A percentile compares a stretch with the other conserved stretches of the same genome.
phyloP scores from a whole-genome alignment of 1,284 basidiomycete species.

The Pseudozyma pruni region DNA sequence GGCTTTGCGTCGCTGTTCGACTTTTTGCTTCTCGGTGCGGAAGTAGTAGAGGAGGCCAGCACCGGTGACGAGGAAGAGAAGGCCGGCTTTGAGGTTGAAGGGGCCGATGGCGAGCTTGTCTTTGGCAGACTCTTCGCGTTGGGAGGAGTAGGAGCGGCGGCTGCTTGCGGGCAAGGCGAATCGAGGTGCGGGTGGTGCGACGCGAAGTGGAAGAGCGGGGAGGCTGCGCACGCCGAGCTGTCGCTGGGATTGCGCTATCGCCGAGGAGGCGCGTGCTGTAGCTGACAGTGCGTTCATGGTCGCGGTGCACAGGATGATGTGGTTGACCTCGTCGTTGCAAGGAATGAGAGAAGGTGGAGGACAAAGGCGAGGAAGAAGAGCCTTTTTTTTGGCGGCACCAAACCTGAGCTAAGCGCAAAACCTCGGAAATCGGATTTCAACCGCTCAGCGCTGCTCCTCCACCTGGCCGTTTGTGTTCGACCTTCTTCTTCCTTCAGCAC shows the following conservation, averaged over 20 bases:
- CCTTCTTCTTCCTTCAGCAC: neutral
- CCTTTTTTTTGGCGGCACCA: neutral
- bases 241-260: constrained; percentile 12
- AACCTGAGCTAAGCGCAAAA: constrained; percentile 30
- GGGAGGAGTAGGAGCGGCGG: constrained; percentile 16
- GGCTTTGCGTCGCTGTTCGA: constrained; percentile 43
- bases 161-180: neutral
- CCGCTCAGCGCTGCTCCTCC: constrained; percentile 8
- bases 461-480: constrained; percentile 1
- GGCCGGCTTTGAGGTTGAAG: constrained; percentile 85
- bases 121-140: constrained; percentile 44
- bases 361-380: constrained; percentile 6
- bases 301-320: too few relatives aligned
- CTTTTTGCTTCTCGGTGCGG: constrained; percentile 78
- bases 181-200: constrained; percentile 3
- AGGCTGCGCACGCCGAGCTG: constrained; percentile 8
- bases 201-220: constrained; percentile 7
- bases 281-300: constrained; percentile 17
- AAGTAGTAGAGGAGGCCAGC: constrained; percentile 88
- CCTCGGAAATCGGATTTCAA: constrained; percentile 23
- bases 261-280: constrained; percentile 14
- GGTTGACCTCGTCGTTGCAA: neutral
- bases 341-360: neutral
- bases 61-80: constrained; percentile 83
- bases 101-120: constrained; percentile 69